These are phyloP conservation scores for Alternaria arborescens DNA, from an alignment of 2,329 filamentous ascomycete species.

Conservation along the genomic window DNA sequence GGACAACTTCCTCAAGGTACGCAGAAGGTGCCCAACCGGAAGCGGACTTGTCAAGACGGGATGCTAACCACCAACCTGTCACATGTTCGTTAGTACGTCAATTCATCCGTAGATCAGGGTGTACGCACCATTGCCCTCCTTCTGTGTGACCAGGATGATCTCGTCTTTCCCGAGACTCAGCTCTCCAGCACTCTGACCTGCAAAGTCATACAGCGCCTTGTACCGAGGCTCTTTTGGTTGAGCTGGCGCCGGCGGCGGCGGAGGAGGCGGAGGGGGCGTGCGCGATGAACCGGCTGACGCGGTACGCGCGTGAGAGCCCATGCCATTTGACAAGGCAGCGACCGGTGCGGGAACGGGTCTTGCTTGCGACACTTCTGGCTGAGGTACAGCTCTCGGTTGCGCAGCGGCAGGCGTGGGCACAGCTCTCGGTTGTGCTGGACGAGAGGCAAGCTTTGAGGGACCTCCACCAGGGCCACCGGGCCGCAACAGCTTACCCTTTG, in stretches of 20 bases:
- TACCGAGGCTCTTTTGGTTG: conserved; percentile 76
- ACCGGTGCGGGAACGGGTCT: conserved; percentile 64
- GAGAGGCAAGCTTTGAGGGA: conserved; percentile 73
- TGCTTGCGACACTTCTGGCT: conserved; percentile 56
- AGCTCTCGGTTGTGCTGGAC: conserved; percentile 52
- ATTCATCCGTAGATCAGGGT: background rate
- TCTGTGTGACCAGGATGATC: conserved; percentile 87
- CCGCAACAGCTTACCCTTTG: conserved; percentile 88
- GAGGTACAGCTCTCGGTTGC: conserved; percentile 57
- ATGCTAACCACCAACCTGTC: conserved; percentile 94
- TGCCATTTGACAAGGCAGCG: conserved; percentile 61
- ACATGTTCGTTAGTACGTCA: conserved; percentile 26
- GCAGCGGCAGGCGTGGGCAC: conserved; percentile 45
- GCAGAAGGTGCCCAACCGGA: conserved; percentile 95
- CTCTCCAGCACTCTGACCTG: conserved; percentile 83
- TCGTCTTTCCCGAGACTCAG: conserved; percentile 82
- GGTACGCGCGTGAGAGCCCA: conserved; percentile 50
- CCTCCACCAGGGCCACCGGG: conserved; percentile 86
- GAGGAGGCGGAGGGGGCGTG: conserved; percentile 57
- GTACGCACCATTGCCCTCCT: conserved; percentile 88
- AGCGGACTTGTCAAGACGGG: conserved; percentile 70
- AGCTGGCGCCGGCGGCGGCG: conserved; percentile 68
- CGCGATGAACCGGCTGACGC: conserved; percentile 55
- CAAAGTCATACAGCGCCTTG: conserved; percentile 93
- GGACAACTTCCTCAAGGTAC: conserved; percentile 81